phyloP scores from a whole-genome alignment of 2,329 filamentous ascomycete genomes.

The Cladophialophora yegresii region DNA sequence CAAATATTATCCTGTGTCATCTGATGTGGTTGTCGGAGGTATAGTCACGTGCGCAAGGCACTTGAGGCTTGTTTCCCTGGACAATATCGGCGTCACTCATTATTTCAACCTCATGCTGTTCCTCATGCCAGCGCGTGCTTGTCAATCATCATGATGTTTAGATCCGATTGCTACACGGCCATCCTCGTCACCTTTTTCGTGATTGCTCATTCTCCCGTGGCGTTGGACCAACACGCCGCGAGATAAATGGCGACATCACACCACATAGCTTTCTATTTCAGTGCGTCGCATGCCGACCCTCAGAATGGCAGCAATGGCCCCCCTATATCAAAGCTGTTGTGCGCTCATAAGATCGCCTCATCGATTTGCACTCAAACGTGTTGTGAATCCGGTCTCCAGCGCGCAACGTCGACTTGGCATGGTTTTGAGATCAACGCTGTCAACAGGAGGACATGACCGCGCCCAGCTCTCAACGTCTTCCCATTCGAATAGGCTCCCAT shows the following conservation, averaged over 20 bases:
- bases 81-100: background rate
- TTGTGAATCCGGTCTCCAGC: background rate
- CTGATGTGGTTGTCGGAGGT: fast-evolving
- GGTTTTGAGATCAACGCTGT: background rate
- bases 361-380: background rate
- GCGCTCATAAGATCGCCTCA: background rate
- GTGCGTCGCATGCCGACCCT: background rate
- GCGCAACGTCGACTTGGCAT: background rate
- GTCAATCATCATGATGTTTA: background rate
- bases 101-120: background rate
- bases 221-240: no score
- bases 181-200: background rate
- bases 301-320: background rate
- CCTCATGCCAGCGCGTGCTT: background rate
- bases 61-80: background rate
- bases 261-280: background rate
- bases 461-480: background rate
- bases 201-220: background rate
- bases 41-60: background rate
- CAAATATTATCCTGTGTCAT: background rate
- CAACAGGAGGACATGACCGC: background rate
- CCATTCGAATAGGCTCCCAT: constrained; percentile 4
- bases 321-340: background rate
- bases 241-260: background rate
- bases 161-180: background rate